Percentiles rank a stretch among this genome's conserved stretches.
These are phyloP conservation scores for Desmodesmus armatus DNA, from an alignment of 139 green algal genomes.

Conservation along the genomic window DNA sequence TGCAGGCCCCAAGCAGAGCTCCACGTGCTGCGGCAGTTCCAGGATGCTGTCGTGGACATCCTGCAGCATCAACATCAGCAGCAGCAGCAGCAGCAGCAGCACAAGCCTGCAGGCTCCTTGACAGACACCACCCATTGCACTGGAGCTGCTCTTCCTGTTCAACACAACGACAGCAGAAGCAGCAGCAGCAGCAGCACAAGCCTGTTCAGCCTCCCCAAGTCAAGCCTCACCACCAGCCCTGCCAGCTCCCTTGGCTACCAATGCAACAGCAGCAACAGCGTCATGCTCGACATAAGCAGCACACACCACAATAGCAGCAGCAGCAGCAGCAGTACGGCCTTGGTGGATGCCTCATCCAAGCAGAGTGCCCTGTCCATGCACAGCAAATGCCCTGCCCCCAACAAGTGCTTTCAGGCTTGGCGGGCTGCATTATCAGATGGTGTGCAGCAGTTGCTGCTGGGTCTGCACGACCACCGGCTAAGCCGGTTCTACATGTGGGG, in stretches of 20 bases:
- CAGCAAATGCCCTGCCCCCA: constrained; percentile 1
- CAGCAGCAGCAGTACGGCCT: constrained; percentile 6
- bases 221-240: neutral
- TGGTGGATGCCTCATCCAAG: no score
- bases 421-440: neutral
- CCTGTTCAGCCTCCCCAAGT: neutral
- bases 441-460: constrained; percentile 46
- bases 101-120: neutral
- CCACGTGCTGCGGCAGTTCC: constrained; percentile 70
- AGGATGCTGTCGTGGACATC: constrained; percentile 40
- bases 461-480: constrained; percentile 63
- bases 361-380: neutral
- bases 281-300: neutral
- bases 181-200: neutral
- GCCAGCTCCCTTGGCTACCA: neutral
- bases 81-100: neutral
- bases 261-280: constrained; percentile 19
- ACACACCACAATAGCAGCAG: constrained; percentile 25
- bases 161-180: neutral
- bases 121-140: no score
- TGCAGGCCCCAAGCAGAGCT: constrained; percentile 63
- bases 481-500: constrained; percentile 85
- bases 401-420: constrained; percentile 29
- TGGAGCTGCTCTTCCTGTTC: neutral
- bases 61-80: neutral